Evolutionary conservation across 176 grass and related monocot genomes (phyloP).

Genomic region (Carex pumila): DNA sequence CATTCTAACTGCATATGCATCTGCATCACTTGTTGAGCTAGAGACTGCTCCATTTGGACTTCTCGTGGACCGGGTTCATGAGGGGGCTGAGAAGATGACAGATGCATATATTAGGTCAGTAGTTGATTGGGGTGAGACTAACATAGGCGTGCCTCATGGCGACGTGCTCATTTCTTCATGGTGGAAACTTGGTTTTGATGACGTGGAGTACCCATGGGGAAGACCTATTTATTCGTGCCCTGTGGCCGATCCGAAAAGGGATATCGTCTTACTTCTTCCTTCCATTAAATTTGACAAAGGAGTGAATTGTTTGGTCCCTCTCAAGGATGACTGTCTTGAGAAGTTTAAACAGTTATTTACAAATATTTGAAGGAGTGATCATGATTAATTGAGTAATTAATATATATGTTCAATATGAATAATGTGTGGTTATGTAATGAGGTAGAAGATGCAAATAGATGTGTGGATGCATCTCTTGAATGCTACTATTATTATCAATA

Average conservation of each 20-base stretch:
- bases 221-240: neutral
- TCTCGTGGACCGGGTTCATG: neutral
- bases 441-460: neutral
- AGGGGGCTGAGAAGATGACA: neutral
- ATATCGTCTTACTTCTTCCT: conserved; percentile 5
- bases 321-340: neutral
- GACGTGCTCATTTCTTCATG: conserved; percentile 9
- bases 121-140: conserved; percentile 8
- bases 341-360: conserved; percentile 1
- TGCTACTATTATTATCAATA: neutral
- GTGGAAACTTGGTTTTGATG: conserved; percentile 17
- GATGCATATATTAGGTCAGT: neutral
- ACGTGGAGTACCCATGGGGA: neutral
- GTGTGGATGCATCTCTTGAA: neutral
- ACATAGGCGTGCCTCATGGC: neutral
- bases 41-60: neutral
- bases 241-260: neutral
- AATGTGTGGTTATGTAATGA: neutral
- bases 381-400: neutral
- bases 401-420: neutral
- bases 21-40: neutral
- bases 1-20: neutral
- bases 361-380: neutral
- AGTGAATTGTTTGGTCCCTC: conserved; percentile 6
- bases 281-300: neutral